A percentile compares a stretch with the other conserved stretches of the same genome.
These are phyloP conservation scores for Phytophthora fragariaefolia DNA, from an alignment of 352 stramenopile genomes.

Conservation along the genomic window DNA sequence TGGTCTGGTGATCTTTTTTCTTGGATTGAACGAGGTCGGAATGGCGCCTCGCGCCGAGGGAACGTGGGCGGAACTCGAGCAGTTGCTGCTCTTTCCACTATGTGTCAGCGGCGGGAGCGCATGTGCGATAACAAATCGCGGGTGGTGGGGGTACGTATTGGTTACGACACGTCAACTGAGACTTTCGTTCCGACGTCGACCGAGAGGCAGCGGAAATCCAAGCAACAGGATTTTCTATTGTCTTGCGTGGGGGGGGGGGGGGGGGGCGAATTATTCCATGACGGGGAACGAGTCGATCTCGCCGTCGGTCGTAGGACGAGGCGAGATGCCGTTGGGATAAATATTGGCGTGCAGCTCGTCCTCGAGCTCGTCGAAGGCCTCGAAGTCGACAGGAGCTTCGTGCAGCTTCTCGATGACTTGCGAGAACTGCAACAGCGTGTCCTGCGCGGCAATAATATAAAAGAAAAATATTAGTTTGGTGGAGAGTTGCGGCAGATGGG, in stretches of 20 bases:
- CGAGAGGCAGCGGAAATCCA: neutral
- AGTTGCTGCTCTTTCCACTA: neutral
- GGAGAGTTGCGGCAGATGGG: neutral
- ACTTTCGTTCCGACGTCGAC: neutral
- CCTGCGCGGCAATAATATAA: conserved; percentile 33
- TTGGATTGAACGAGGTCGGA: neutral
- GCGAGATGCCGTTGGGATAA: conserved; percentile 12
- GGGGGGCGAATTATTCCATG: neutral
- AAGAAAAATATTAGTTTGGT: conserved; percentile 1
- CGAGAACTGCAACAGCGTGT: conserved; percentile 68
- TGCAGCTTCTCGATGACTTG: conserved; percentile 61
- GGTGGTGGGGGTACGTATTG: too few relatives aligned
- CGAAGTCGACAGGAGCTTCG: conserved; percentile 55
- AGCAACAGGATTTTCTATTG: conserved; percentile 8
- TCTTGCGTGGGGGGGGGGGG: neutral
- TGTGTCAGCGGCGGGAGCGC: neutral
- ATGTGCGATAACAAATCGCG: conserved; percentile 26
- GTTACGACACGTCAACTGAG: neutral
- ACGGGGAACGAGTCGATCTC: conserved; percentile 4
- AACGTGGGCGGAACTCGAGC: neutral
- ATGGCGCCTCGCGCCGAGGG: neutral
- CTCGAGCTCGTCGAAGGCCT: conserved; percentile 36
- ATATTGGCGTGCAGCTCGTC: conserved; percentile 26
- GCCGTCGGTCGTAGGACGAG: conserved; percentile 3
- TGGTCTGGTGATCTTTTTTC: conserved; percentile 16